These are phyloP conservation scores for Aegilops sharonensis DNA, from an alignment of 176 grass and related monocot species.

Conservation along the genomic window DNA sequence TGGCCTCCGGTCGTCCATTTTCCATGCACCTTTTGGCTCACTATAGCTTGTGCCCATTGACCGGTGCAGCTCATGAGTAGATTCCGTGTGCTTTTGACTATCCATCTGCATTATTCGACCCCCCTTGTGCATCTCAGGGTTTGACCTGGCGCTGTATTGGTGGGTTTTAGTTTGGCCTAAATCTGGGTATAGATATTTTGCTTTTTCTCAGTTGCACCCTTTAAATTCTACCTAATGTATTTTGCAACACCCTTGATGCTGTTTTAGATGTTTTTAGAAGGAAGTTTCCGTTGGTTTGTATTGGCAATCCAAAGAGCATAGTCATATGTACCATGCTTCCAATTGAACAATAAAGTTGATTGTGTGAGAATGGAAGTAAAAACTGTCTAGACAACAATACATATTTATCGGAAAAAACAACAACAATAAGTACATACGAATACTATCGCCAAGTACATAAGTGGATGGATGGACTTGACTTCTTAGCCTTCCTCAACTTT, in stretches of 20 bases:
- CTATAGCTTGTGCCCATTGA: not conserved
- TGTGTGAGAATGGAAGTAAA: too few relatives aligned
- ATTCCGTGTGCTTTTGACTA: constrained; percentile 31
- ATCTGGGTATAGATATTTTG: not conserved
- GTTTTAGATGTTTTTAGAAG: not conserved
- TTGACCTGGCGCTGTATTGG: not conserved
- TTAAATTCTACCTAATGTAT: not conserved
- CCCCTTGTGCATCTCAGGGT: not conserved
- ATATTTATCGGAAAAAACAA: too few relatives aligned
- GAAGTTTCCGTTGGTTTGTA: not conserved
- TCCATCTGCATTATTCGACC: not conserved
- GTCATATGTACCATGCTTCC: not conserved
- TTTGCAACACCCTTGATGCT: not conserved
- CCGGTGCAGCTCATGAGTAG: not conserved
- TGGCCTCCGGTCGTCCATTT: constrained; percentile 9
- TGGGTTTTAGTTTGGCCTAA: not conserved
- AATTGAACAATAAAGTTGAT: too few relatives aligned
- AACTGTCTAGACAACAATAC: too few relatives aligned
- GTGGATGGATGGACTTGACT: not conserved
- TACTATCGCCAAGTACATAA: not conserved
- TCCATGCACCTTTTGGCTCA: constrained; percentile 10
- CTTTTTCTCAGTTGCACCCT: not conserved
- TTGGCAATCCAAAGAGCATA: not conserved
- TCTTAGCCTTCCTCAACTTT: not conserved
- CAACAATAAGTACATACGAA: too few relatives aligned